Percentiles rank a stretch among this genome's conserved stretches.
Evolutionary conservation across 1,284 basidiomycete species (phyloP).

Genomic region (Retiboletus flavoniger): DNA sequence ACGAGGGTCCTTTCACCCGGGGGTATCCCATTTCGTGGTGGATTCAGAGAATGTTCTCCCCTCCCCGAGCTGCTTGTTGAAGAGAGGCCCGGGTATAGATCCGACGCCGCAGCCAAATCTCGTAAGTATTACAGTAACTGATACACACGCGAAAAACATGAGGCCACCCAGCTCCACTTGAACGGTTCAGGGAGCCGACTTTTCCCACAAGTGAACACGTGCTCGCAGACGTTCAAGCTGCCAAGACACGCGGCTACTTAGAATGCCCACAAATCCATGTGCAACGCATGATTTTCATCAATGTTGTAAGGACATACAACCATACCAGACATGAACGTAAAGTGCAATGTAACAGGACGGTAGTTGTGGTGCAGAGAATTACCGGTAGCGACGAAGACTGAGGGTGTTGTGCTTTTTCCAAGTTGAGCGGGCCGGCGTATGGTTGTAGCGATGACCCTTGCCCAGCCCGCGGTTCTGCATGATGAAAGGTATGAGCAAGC

Average conservation of each 20-base stretch:
- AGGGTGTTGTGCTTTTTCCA: constrained; percentile 99
- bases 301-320: constrained; percentile 18
- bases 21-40: constrained; percentile 20
- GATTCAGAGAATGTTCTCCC: constrained; percentile 5
- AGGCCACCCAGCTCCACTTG: constrained; percentile 11
- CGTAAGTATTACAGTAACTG: constrained; percentile 9
- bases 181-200: background rate
- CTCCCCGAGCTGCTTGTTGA: background rate
- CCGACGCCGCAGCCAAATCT: constrained; percentile 12
- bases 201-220: constrained; percentile 8
- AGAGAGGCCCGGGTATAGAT: background rate
- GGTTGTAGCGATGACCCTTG: constrained; percentile 96
- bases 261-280: background rate
- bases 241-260: background rate
- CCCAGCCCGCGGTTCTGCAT: constrained; percentile 85
- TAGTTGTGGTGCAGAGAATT: constrained; percentile 37
- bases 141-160: constrained; percentile 24
- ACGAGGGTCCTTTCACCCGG: constrained; percentile 6
- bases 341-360: constrained; percentile 11
- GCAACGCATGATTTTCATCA: constrained; percentile 15
- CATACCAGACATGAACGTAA: constrained; percentile 21
- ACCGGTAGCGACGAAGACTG: constrained; percentile 97
- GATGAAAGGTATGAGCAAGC: constrained; percentile 4
- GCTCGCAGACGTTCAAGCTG: too few relatives aligned
- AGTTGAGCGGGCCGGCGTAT: constrained; percentile 86